Base-by-base conservation (phyloP, 2,329 filamentous ascomycete genomes). In the Ciborinia camelliae region DNA sequence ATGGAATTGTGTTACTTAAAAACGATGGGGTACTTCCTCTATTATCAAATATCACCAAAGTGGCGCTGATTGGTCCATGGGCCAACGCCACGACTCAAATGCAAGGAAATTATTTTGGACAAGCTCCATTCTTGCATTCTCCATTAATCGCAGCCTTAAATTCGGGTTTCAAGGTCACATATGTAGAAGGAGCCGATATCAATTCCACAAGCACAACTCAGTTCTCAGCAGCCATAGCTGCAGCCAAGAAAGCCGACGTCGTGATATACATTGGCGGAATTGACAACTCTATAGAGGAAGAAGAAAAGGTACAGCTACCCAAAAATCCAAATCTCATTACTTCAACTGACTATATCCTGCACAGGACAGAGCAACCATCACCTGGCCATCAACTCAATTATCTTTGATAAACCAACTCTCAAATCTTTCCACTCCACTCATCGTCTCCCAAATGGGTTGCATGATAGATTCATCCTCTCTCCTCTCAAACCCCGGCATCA, bases 181-280 rank as follows among this genome's bases (percentile, higher is more conserved):
- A 65, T n/a, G 79, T 83, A 6, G 70, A 81, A 43, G 75, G 79
- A 30, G 72, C 76, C 3, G 74, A 67, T 52, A 68, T 70, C 10
- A 65, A 66, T 54, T 75, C 78, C 48, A 71, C 69, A 3, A 76
- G 76, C 59, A 77, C 75, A 0, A 65, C 61, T 26, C 58, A 64
- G 4, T 68, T 67, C 37, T 66, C 71, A 0, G 69, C 71, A 2
- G 78, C 79, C 2, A 63, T 79, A 23, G 74, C 70, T 26, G 73
- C 69, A 64, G 82, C 81, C 7, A 72, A 77, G 43, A 73, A 76
- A 1, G 78, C 81, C 2, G 82, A 86, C 67, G 75, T 80, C 2
- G 80, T 87, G 63, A 72, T 87, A 32, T 86, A 80, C 68, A 76
- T 82, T 18, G 83, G 82, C 35, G 85, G 85, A 3, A 80, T 85